Conservation (phyloP, 2,329 filamentous ascomycete species). For the Fusarium xylarioides region DNA sequence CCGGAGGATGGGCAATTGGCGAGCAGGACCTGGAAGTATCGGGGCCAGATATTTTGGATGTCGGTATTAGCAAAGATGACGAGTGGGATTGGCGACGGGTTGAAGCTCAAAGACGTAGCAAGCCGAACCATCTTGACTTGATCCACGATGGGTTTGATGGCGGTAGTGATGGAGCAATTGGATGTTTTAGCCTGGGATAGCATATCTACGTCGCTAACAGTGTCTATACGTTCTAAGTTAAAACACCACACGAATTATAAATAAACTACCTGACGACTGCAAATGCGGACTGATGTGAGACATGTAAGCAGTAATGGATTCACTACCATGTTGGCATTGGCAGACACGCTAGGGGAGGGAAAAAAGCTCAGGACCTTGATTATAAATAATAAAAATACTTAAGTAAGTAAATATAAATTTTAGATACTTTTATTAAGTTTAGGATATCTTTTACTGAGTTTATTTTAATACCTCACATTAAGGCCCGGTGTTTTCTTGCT, state of each 20-base stretch:
- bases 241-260: fast-evolving
- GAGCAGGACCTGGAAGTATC: not conserved
- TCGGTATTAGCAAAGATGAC: fast-evolving
- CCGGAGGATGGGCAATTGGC: not conserved
- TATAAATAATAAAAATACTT: no score
- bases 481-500: no score
- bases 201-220: fast-evolving
- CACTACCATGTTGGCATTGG: fast-evolving
- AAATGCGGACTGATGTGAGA: fast-evolving
- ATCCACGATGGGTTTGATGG: not conserved
- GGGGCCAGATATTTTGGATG: fast-evolving
- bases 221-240: fast-evolving
- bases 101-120: not conserved
- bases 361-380: no score
- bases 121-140: not conserved
- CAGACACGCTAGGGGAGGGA: not conserved
- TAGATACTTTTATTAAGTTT: no score
- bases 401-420: no score
- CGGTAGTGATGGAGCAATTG: not conserved
- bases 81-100: not conserved
- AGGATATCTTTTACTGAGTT: no score
- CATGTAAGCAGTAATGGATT: not conserved
- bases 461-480: no score
- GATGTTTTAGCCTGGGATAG: not conserved
- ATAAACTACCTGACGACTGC: not conserved